Evolutionary conservation across 2,329 filamentous ascomycete genomes (phyloP), one percentile per base, ranked within the genome.

Genomic region (Lachnellula suecica): DNA sequence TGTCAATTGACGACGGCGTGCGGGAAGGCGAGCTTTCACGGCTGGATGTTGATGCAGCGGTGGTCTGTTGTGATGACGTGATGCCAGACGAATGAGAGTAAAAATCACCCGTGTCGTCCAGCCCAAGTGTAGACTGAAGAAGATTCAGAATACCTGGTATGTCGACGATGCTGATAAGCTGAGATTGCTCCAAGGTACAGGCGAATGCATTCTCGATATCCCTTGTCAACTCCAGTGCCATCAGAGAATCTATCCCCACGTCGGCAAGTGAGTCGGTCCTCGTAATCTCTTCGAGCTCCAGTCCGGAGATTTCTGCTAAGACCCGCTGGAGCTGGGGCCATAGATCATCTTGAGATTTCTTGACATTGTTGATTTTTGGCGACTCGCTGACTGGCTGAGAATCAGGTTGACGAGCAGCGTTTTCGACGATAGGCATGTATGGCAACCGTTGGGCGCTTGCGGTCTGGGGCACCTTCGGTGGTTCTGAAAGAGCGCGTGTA

Each of bases 171-270:
- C 3, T 19, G 9, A 37, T 10, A 6, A 49, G 4, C 13, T 44
- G 38, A 15, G 54, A 58, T 9, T 53, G 53, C 3, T 59, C 44
- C 5, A 73, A 43, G 0, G 60, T 63, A 44, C 64, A 66, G 3
- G 68, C 64, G 53, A 78, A 75, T 0, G 57, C 56, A 2, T 49
- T 47, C 38, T 75, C 70, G 3, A 76, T 56, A 42, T 78, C 76
- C 2, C 66, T 66, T 1, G 64, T 68, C 44, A 79, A 57, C 57
- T 79, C 76, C 71, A 77, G 78, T 0, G 68, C 73, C 68, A 76
- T 73, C 0, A 79, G 65, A 0, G 76, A 79, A 59, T 79, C 76
- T 25, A 79, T 75, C 1, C 76, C 76, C 1, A 77, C 51, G 37
- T 77, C 72, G 4, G 66, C 68, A 15, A 78, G 65, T 11, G 66